These are phyloP conservation scores for Bisporella sp. DNA, from an alignment of 2,329 filamentous ascomycete genomes.

Conservation along the genomic window DNA sequence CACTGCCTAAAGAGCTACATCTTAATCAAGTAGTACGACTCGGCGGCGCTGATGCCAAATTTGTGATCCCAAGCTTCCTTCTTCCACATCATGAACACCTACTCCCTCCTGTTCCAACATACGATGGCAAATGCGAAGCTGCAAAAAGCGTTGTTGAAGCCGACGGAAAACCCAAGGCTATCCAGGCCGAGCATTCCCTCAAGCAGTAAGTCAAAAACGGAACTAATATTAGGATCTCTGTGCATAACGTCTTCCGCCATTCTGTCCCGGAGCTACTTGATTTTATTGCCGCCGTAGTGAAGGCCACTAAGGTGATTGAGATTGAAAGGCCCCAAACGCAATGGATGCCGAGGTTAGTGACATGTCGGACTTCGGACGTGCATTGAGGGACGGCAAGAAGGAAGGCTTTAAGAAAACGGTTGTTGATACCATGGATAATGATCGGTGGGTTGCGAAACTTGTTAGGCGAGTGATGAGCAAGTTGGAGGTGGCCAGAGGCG, in stretches of 20 bases:
- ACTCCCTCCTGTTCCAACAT: slow-evolving; percentile 34
- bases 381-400: slow-evolving; percentile 38
- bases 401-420: slow-evolving; percentile 27
- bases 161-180: slow-evolving; percentile 35
- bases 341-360: slow-evolving; percentile 24
- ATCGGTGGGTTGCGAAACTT: slow-evolving; percentile 46
- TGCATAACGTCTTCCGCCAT: slow-evolving; percentile 42
- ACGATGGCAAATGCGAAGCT: slow-evolving; percentile 25
- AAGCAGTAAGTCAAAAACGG: slow-evolving; percentile 38
- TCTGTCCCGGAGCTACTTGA: slow-evolving; percentile 44
- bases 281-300: slow-evolving; percentile 47
- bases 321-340: slow-evolving; percentile 33
- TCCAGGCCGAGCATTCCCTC: slow-evolving; percentile 33
- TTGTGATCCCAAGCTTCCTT: slow-evolving; percentile 41
- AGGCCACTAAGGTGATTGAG: slow-evolving; percentile 50
- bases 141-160: slow-evolving; percentile 33
- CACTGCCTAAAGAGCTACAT: slow-evolving; percentile 33
- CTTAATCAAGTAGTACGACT: slow-evolving; percentile 42
- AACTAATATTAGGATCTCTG: slow-evolving; percentile 38
- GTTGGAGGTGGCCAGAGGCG: slow-evolving; percentile 40
- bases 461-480: slow-evolving; percentile 43
- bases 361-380: slow-evolving; percentile 20
- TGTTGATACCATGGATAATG: slow-evolving; percentile 40
- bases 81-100: slow-evolving; percentile 49
- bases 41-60: slow-evolving; percentile 41